These are phyloP conservation scores for Bjerkandera adusta DNA, from an alignment of 1,284 basidiomycete genomes.

Conservation along the genomic window DNA sequence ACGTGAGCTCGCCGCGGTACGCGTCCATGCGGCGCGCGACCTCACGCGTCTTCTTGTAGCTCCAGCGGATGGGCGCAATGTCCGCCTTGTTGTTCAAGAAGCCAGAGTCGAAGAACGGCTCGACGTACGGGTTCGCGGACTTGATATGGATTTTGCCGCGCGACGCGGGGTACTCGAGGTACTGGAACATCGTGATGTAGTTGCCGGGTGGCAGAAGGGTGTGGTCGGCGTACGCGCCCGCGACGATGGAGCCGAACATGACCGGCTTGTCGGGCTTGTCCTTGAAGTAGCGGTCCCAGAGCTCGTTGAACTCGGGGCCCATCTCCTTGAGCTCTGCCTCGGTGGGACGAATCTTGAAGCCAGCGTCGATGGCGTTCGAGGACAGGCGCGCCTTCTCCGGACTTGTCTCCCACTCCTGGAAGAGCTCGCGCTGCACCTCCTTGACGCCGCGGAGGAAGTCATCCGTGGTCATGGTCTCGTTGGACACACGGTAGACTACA, in stretches of 20 bases:
- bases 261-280: conserved; percentile 77
- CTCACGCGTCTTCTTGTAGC: conserved; percentile 73
- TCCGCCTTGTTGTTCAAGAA: conserved; percentile 79
- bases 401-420: conserved; percentile 65
- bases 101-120: conserved; percentile 66
- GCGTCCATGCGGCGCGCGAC: conserved; percentile 72
- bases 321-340: conserved; percentile 69
- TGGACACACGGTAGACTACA: conserved; percentile 67
- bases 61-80: conserved; percentile 74
- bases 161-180: conserved; percentile 67
- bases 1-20: conserved; percentile 68
- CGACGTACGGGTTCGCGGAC: conserved; percentile 58
- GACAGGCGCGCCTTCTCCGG: conserved; percentile 68
- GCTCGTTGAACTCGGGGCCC: conserved; percentile 71
- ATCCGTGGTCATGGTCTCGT: conserved; percentile 60
- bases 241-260: conserved; percentile 68
- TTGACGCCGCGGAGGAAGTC: conserved; percentile 69
- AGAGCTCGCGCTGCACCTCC: conserved; percentile 56
- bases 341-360: conserved; percentile 73
- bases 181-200: conserved; percentile 76
- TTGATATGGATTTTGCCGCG: conserved; percentile 70
- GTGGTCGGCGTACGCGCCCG: conserved; percentile 70
- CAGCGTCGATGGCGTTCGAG: conserved; percentile 71
- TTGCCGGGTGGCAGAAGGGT: conserved; percentile 66
- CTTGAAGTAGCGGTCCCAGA: conserved; percentile 70